A percentile compares a stretch with the other conserved stretches of the same genome.
Conservation (phyloP, 805 yeast species). For the Candida silvatica region DNA sequence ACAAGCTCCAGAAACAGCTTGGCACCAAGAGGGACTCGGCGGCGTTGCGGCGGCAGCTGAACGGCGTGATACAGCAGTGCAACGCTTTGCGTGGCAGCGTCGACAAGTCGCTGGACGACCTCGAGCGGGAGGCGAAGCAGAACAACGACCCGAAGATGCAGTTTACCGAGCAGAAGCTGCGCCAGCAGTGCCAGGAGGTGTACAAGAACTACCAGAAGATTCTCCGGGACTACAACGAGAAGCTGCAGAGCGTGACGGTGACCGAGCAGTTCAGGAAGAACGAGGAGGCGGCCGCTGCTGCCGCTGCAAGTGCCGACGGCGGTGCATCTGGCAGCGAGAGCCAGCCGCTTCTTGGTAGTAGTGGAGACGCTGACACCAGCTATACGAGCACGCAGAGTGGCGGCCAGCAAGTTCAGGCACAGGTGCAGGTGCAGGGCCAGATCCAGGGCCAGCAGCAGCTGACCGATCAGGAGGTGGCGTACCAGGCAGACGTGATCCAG, state of each 20-base stretch:
- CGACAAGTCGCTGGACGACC: conserved; percentile 6
- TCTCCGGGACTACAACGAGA: conserved; percentile 40
- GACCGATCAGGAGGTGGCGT: conserved; percentile 42
- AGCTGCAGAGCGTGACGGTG: conserved; percentile 30
- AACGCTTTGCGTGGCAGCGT: conserved; percentile 11
- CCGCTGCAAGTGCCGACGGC: too few relatives aligned
- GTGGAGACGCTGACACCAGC: neutral
- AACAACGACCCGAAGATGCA: conserved; percentile 7
- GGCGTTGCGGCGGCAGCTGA: conserved; percentile 26
- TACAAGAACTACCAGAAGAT: conserved; percentile 34
- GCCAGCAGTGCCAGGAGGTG: conserved; percentile 46
- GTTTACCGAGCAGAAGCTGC: conserved; percentile 43
- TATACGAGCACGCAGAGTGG: conserved; percentile 5
- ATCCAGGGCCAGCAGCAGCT: conserved; percentile 28
- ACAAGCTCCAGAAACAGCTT: conserved; percentile 36
- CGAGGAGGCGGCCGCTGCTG: conserved; percentile 3
- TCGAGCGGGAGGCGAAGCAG: conserved; percentile 5
- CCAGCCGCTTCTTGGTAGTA: neutral
- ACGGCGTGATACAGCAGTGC: conserved; percentile 13
- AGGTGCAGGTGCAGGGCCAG: conserved; percentile 23
- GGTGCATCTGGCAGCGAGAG: too few relatives aligned
- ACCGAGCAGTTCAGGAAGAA: conserved; percentile 20
- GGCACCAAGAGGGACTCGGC: conserved; percentile 46
- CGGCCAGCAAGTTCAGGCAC: too few relatives aligned
- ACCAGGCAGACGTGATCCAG: conserved; percentile 54